These are phyloP conservation scores for Scytalidium lignicola DNA, from an alignment of 2,329 filamentous ascomycete genomes.

Conservation along the genomic window DNA sequence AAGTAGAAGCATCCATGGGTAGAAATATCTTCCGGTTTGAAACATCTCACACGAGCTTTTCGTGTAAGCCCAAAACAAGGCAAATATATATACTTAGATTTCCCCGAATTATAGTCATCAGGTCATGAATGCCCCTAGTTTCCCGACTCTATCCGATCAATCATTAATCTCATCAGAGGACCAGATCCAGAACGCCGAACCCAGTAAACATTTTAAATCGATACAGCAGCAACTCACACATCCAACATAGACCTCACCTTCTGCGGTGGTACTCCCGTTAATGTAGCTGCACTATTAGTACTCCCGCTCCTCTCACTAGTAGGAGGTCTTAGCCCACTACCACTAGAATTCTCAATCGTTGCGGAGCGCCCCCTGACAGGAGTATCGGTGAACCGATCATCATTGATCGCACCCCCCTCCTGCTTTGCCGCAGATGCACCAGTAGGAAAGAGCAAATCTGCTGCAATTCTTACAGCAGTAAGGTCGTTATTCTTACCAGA, in stretches of 20 bases:
- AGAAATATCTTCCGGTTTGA: no score
- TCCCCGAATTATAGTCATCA: no score
- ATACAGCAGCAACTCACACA: conserved; percentile 20
- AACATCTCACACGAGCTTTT: no score
- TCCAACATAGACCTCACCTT: conserved; percentile 37
- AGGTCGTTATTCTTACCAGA: neutral
- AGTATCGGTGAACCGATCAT: conserved; percentile 12
- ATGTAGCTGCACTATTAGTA: conserved; percentile 20
- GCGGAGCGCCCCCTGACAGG: conserved; percentile 5
- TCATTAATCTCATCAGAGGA: no score
- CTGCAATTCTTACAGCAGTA: conserved; percentile 7
- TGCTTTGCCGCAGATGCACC: neutral
- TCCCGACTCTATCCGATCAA: no score
- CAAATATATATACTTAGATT: no score
- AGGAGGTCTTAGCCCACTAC: conserved; percentile 3
- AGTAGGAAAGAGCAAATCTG: conserved; percentile 13
- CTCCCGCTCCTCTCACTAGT: conserved; percentile 11
- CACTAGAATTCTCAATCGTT: neutral
- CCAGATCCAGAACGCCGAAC: neutral
- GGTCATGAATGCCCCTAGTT: neutral
- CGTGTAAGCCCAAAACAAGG: no score
- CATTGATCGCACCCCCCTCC: conserved; percentile 3
- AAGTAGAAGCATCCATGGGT: no score
- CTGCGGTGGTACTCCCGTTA: conserved; percentile 25
- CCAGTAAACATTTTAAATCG: neutral